Evolutionary conservation across 1,139 yeast species (phyloP), one percentile per base, ranked within the genome.

Genomic region (Scheffersomyces illinoinensis): DNA sequence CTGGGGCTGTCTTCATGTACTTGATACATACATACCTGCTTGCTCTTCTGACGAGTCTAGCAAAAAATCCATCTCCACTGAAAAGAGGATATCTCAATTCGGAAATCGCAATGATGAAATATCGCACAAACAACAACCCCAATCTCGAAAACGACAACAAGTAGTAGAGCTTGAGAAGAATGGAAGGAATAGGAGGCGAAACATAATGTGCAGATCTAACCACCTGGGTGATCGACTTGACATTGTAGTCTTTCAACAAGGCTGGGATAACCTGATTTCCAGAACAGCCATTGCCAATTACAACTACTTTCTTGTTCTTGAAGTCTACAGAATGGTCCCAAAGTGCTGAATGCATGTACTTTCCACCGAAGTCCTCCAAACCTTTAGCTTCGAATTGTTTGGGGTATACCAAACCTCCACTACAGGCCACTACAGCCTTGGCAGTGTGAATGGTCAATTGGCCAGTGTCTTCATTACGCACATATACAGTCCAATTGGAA

Each of bases 321-420:
- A 82, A 68, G 39, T 75, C 73, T 14, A 79, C 78, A 17, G 68
- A 61, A 62, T 81, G 79, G 60, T 83, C 77, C 81, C 84, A 83
- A 53, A 79, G 67, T 0, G 83, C 84, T 0, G 85, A 79, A 63
- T 83, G 87, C 76, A 82, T 75, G 64, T 77, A 79, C 3, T 64
- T 66, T 4, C 86, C 87, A 63, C 80, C 71, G 67, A 78, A 83
- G 24, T 67, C 68, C 43, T 78, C 80, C 53, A 83, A 64, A 0
- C 85, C 85, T 4, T 72, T 73, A 7, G 71, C 69, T 2, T 68
- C 58, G 51, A 74, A 70, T 53, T 70, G 74, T 21, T 62, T 66
- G 2, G 82, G 82, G 19, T 68, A 64, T 4, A 79, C 83, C 64
- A 79, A 75, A 1, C 78, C 81, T 19, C 84, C 84, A 60, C 70